Evolutionary conservation across 352 stramenopile species (phyloP).

Genomic region (Globisporangium apiculatum): DNA sequence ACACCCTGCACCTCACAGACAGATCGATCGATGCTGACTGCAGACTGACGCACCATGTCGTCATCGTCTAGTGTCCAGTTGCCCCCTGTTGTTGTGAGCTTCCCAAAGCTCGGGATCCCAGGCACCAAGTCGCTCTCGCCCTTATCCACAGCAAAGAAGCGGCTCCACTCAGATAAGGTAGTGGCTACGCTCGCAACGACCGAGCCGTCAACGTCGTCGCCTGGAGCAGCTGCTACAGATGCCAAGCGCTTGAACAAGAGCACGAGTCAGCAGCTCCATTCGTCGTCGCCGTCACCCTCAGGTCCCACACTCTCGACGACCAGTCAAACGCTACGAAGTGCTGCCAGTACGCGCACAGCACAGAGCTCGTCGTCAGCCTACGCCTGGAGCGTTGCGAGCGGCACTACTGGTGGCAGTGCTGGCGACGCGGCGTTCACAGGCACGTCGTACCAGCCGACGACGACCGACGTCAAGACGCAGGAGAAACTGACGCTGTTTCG

Average conservation of each 20-base stretch:
- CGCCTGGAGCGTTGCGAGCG: neutral
- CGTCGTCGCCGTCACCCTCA: neutral
- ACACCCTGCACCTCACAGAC: too few relatives aligned
- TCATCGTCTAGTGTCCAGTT: neutral
- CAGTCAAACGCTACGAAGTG: too few relatives aligned
- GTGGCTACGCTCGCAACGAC: neutral
- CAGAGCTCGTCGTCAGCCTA: too few relatives aligned
- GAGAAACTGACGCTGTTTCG: conserved; percentile 67
- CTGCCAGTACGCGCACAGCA: too few relatives aligned
- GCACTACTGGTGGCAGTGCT: neutral
- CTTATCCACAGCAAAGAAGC: conserved; percentile 8
- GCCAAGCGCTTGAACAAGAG: conserved; percentile 4
- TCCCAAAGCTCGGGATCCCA: conserved; percentile 54
- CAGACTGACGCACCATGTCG: too few relatives aligned
- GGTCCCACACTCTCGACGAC: neutral
- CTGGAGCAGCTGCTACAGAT: neutral
- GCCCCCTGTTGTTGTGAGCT: conserved; percentile 26
- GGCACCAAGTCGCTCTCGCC: conserved; percentile 25
- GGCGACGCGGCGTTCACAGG: conserved; percentile 31
- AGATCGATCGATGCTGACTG: too few relatives aligned
- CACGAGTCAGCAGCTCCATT: conserved; percentile 10
- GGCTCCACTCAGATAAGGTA: neutral
- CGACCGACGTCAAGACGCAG: conserved; percentile 52
- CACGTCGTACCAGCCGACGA: conserved; percentile 34
- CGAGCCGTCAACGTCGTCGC: neutral